A percentile compares a stretch with the other conserved stretches of the same genome.
These are phyloP conservation scores for Nicotiana tomentosiformis DNA, from an alignment of 257 asterid genomes.

Conservation along the genomic window DNA sequence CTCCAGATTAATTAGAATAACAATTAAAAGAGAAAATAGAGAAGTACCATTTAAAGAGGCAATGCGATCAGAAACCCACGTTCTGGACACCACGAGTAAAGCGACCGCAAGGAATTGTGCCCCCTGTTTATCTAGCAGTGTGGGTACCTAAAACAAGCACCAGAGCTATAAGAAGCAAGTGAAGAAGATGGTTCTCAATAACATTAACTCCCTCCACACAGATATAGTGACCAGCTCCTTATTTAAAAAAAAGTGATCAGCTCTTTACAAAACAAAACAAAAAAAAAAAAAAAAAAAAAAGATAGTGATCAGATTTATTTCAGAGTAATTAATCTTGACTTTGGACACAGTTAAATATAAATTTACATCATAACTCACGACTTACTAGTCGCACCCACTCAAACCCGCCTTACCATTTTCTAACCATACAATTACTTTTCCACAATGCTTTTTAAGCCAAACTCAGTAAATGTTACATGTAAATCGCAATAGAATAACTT, in stretches of 20 bases:
- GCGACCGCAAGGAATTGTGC: conserved; percentile 92
- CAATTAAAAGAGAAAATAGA: conserved; percentile 8
- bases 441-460: background rate
- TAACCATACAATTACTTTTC: background rate
- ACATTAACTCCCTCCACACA: background rate
- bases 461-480: background rate
- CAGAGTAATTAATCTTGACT: background rate
- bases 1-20: conserved; percentile 18
- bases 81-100: conserved; percentile 80
- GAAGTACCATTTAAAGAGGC: conserved; percentile 89
- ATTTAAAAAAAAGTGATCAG: background rate
- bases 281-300: too few species aligned
- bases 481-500: background rate
- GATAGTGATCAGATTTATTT: too few species aligned
- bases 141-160: conserved; percentile 66
- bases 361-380: background rate
- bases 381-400: background rate
- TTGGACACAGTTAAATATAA: background rate
- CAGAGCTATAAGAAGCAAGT: conserved; percentile 7
- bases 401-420: background rate
- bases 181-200: background rate
- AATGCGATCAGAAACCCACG: conserved; percentile 95
- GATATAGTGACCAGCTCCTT: background rate
- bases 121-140: conserved; percentile 95
- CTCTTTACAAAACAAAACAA: background rate